A percentile compares a stretch with the other conserved stretches of the same genome.
Conservation (phyloP, 768 basidiomycete species). For the Nevesoporus exiguus region DNA sequence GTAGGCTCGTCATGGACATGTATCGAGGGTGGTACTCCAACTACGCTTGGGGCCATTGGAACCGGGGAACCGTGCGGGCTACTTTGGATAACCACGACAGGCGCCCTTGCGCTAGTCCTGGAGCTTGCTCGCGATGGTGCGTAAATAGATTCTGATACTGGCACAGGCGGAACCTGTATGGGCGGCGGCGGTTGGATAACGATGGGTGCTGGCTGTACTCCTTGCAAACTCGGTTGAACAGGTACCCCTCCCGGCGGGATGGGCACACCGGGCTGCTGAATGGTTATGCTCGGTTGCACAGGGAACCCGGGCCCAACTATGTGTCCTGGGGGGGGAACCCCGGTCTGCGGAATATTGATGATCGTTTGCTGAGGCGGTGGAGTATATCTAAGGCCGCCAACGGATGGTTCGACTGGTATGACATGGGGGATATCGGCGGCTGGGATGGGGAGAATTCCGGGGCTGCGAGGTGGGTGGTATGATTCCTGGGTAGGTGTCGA, state of each 20-base stretch:
- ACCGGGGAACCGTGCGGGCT: conserved; percentile 23
- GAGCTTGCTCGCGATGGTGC: conserved; percentile 18
- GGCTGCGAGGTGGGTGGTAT: conserved; percentile 14
- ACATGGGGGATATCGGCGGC: conserved; percentile 13
- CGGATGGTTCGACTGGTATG: conserved; percentile 12
- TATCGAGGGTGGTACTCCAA: conserved; percentile 11
- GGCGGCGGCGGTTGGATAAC: conserved; percentile 22
- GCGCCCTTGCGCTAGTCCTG: conserved; percentile 11
- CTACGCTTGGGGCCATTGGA: conserved; percentile 17
- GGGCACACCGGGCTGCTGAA: conserved; percentile 2
- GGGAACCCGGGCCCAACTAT: conserved; percentile 10
- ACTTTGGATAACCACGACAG: conserved; percentile 14
- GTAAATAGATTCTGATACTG: conserved; percentile 4
- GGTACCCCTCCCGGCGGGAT: background rate
- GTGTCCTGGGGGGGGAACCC: conserved; percentile 23
- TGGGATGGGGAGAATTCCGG: conserved; percentile 13
- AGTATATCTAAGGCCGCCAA: background rate
- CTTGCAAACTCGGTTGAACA: conserved; percentile 1
- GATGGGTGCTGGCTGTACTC: conserved; percentile 1
- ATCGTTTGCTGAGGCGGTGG: conserved; percentile 10
- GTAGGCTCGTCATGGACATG: conserved; percentile 9
- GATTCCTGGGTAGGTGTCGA: conserved; percentile 29
- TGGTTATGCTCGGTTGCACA: conserved; percentile 1
- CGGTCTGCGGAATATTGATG: conserved; percentile 14
- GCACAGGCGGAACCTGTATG: background rate